These are phyloP conservation scores for Aphanomyces stellatus DNA, from an alignment of 352 stramenopile species.

Conservation along the genomic window DNA sequence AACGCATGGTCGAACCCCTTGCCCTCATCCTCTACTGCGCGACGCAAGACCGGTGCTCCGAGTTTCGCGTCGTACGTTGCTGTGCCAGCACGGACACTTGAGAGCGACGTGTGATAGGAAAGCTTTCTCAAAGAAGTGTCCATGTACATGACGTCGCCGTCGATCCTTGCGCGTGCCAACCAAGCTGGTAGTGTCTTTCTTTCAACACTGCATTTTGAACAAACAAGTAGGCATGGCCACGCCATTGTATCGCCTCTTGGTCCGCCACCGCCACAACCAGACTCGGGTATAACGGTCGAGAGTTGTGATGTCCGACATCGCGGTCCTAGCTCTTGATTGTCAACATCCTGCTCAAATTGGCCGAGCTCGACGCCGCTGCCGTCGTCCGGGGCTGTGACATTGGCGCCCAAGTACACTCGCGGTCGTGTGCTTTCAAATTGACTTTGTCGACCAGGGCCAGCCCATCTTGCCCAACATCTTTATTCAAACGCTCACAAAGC, in stretches of 20 bases:
- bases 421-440: no score
- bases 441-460: conserved; percentile 28
- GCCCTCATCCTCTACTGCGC: conserved; percentile 52
- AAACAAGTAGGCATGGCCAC: neutral
- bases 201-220: no score
- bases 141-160: conserved; percentile 38
- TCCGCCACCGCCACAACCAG: neutral
- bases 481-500: conserved; percentile 63
- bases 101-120: conserved; percentile 29
- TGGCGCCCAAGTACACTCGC: conserved; percentile 34
- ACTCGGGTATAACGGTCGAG: neutral
- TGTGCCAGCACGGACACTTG: neutral
- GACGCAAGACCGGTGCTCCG: conserved; percentile 47
- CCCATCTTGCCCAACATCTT: conserved; percentile 75
- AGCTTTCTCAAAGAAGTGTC: conserved; percentile 43
- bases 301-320: neutral
- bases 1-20: conserved; percentile 43
- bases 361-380: conserved; percentile 36
- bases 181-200: conserved; percentile 33
- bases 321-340: conserved; percentile 41
- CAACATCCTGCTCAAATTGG: conserved; percentile 43
- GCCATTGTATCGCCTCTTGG: conserved; percentile 12
- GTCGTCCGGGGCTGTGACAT: conserved; percentile 49
- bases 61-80: conserved; percentile 44
- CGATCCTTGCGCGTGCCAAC: conserved; percentile 37